Evolutionary conservation across 2,329 filamentous ascomycete genomes (phyloP).

Genomic region (Aureobasidium zeae): DNA sequence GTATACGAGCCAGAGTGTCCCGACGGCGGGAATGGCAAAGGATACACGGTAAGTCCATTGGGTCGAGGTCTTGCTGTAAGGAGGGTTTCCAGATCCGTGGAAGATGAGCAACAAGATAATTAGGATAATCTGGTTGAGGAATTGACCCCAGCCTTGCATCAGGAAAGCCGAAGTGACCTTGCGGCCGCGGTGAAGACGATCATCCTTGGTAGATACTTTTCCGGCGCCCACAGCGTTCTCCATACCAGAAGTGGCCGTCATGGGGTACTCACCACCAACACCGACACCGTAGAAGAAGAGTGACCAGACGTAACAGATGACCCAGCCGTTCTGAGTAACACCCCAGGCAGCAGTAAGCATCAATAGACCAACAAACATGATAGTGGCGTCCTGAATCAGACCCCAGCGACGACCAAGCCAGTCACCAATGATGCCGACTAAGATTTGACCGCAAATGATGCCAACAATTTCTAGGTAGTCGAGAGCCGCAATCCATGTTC

Average conservation of each 20-base stretch:
- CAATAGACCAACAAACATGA: slow-evolving; percentile 88
- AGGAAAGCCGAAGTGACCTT: slow-evolving; percentile 93
- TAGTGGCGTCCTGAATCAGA: slow-evolving; percentile 85
- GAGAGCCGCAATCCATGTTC: slow-evolving; percentile 73
- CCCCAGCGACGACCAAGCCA: slow-evolving; percentile 87
- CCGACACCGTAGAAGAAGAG: slow-evolving; percentile 79
- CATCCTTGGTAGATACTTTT: slow-evolving; percentile 79
- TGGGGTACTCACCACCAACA: slow-evolving; percentile 83
- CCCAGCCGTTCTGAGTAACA: slow-evolving; percentile 75
- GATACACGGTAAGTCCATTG: slow-evolving; percentile 91
- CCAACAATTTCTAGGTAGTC: slow-evolving; percentile 89
- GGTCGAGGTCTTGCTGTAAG: slow-evolving; percentile 66
- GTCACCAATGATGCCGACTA: slow-evolving; percentile 72
- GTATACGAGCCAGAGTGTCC: slow-evolving; percentile 91
- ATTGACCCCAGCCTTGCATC: slow-evolving; percentile 98
- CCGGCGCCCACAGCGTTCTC: slow-evolving; percentile 80
- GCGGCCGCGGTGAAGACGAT: slow-evolving; percentile 88
- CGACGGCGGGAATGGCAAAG: slow-evolving; percentile 82
- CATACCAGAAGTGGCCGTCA: slow-evolving; percentile 92
- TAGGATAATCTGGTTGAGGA: slow-evolving; percentile 83
- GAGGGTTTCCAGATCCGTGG: slow-evolving; percentile 67
- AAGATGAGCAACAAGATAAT: slow-evolving; percentile 82
- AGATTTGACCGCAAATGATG: slow-evolving; percentile 88
- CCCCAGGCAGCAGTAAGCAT: slow-evolving; percentile 93
- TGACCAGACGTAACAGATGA: slow-evolving; percentile 93